phyloP scores from a whole-genome alignment of 257 asterid genomes.

The Capsicum baccatum region DNA sequence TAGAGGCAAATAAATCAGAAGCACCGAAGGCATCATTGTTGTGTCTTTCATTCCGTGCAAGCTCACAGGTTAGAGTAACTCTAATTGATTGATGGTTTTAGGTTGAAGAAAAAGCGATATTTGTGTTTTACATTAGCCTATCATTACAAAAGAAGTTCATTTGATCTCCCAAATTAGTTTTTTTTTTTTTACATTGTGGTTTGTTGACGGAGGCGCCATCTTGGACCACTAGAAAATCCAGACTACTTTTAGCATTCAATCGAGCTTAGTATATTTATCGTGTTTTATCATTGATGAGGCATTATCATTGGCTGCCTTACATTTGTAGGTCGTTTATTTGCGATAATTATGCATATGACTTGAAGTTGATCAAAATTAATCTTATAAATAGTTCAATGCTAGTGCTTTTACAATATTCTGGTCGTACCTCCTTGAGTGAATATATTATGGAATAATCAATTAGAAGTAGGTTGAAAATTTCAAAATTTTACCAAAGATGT shows the following conservation, averaged over 20 bases:
- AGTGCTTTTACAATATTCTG: too few relatives aligned
- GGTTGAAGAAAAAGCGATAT: background rate
- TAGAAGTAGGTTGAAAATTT: background rate
- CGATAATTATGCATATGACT: background rate
- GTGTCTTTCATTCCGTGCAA: slow-evolving; percentile 83
- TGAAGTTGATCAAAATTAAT: background rate
- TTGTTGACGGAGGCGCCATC: background rate
- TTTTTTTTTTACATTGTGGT: background rate
- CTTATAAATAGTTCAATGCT: background rate
- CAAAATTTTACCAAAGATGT: background rate
- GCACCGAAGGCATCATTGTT: slow-evolving; percentile 64
- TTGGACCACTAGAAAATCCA: background rate
- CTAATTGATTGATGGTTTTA: background rate
- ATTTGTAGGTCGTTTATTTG: background rate
- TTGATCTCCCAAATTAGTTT: background rate
- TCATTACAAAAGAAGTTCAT: background rate
- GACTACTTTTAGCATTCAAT: background rate
- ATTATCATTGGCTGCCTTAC: background rate
- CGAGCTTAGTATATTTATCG: slow-evolving; percentile 1
- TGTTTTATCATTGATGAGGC: background rate
- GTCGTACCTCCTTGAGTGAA: background rate
- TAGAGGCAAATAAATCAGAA: slow-evolving; percentile 37
- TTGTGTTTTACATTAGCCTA: background rate
- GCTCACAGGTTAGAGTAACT: slow-evolving; percentile 60
- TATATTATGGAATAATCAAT: background rate